These are phyloP conservation scores for Flammula alnicola DNA, from an alignment of 1,284 basidiomycete genomes.

Conservation along the genomic window DNA sequence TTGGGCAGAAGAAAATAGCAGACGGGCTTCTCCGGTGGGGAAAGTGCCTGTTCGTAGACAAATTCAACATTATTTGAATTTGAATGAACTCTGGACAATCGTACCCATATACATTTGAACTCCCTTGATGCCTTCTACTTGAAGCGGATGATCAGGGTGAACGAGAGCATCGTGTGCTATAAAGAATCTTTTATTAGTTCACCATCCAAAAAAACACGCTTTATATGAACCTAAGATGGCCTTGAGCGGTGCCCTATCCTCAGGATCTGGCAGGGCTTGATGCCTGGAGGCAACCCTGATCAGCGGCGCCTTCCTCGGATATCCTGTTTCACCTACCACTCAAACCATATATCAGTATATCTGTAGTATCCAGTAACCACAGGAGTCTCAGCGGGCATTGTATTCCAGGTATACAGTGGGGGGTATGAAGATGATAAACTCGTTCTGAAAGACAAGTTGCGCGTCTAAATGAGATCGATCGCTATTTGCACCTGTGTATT, in stretches of 20 bases:
- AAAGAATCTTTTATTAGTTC: neutral
- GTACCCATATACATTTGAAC: slow-evolving; percentile 75
- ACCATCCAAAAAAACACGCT: neutral
- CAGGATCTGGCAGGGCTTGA: slow-evolving; percentile 36
- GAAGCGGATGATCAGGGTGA: slow-evolving; percentile 75
- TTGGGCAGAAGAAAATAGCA: slow-evolving; percentile 82
- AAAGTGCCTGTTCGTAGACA: slow-evolving; percentile 51
- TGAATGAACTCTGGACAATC: neutral
- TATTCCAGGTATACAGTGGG: neutral
- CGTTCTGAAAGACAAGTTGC: slow-evolving; percentile 6
- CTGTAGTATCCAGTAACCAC: slow-evolving; percentile 75
- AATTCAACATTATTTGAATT: neutral
- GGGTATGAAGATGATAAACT: neutral
- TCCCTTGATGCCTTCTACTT: slow-evolving; percentile 61
- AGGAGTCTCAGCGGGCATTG: slow-evolving; percentile 25
- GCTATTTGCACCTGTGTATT: neutral
- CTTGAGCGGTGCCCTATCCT: slow-evolving; percentile 67
- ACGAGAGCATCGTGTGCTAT: slow-evolving; percentile 65
- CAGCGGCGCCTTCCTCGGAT: neutral
- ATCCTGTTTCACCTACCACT: slow-evolving; percentile 51
- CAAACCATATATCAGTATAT: slow-evolving; percentile 78
- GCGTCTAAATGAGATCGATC: slow-evolving; percentile 20
- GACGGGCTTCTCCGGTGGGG: slow-evolving; percentile 65
- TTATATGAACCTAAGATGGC: slow-evolving; percentile 54
- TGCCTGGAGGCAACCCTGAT: slow-evolving; percentile 31